A percentile compares a stretch with the other conserved stretches of the same genome.
Conservation (phyloP, 495 filamentous ascomycete species). For the Penicillium bovifimosum region DNA sequence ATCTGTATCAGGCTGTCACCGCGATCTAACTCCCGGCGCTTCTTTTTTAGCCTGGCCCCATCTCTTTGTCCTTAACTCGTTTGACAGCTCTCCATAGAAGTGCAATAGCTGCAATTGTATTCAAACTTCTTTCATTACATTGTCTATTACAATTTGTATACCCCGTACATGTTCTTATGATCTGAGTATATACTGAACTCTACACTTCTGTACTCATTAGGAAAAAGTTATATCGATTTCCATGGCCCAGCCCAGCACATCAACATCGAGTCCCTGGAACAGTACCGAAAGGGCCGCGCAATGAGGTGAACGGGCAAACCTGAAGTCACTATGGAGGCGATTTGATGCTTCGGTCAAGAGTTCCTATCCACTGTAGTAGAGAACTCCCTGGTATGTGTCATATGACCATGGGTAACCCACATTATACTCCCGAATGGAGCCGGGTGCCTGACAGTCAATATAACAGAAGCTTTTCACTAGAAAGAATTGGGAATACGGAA, state of each 20-base stretch:
- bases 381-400: constrained; percentile 5
- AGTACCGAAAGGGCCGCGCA: not conserved
- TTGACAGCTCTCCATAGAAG: too few species aligned
- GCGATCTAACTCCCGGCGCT: constrained; percentile 17
- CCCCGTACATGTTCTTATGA: not conserved
- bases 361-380: constrained; percentile 16
- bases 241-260: not conserved
- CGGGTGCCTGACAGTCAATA: not conserved
- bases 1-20: constrained; percentile 1
- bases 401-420: constrained; percentile 12
- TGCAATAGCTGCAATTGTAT: too few species aligned
- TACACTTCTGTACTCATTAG: not conserved
- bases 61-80: constrained; percentile 2
- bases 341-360: constrained; percentile 10
- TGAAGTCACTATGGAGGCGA: constrained; percentile 17
- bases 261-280: not conserved
- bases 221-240: not conserved
- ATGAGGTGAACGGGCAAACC: constrained; percentile 10
- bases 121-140: too few species aligned
- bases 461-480: not conserved
- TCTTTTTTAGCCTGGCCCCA: constrained; percentile 20
- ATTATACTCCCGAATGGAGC: constrained; percentile 8
- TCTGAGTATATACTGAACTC: too few species aligned
- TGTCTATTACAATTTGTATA: not conserved
- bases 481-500: not conserved